A percentile compares a stretch with the other conserved stretches of the same genome.
phyloP scores from a whole-genome alignment of 768 basidiomycete species.

The Termitomyces sp. region DNA sequence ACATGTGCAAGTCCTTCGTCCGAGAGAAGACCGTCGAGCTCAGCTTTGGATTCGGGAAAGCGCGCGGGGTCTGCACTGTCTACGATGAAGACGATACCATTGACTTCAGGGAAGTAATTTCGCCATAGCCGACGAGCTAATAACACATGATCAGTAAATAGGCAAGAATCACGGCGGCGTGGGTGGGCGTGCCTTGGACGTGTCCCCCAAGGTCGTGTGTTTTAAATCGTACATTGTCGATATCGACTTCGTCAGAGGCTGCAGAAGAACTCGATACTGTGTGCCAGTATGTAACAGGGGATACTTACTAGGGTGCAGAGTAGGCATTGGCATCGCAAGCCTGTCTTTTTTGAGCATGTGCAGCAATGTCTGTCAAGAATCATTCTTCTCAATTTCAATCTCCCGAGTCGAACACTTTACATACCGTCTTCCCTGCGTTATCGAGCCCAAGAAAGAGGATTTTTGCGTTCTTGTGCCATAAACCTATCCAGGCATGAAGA shows the following conservation, averaged over 20 bases:
- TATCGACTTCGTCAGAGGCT: slow-evolving; percentile 99
- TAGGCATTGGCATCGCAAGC: slow-evolving; percentile 94
- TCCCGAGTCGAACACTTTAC: slow-evolving; percentile 17
- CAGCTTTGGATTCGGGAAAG: slow-evolving; percentile 92
- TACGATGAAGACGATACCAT: slow-evolving; percentile 97
- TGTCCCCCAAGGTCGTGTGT: slow-evolving; percentile 98
- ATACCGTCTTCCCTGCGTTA: slow-evolving; percentile 98
- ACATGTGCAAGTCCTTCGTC: slow-evolving; percentile 95
- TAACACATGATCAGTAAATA: not conserved
- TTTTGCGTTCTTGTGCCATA: slow-evolving; percentile 97
- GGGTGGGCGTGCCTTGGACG: slow-evolving; percentile 63
- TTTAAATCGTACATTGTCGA: slow-evolving; percentile 98
- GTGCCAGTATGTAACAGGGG: slow-evolving; percentile 7
- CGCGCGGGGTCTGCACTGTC: slow-evolving; percentile 96
- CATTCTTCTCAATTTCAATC: not conserved
- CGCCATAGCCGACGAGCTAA: slow-evolving; percentile 95
- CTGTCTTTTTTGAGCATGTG: slow-evolving; percentile 99
- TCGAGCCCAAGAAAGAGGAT: slow-evolving; percentile 98
- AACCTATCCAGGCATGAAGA: slow-evolving; percentile 41
- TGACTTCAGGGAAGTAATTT: slow-evolving; percentile 99
- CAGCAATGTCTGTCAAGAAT: slow-evolving; percentile 65
- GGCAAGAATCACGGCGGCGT: not conserved
- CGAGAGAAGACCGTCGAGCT: slow-evolving; percentile 91
- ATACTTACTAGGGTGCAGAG: slow-evolving; percentile 86
- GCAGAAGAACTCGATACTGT: slow-evolving; percentile 1